phyloP scores from a whole-genome alignment of 495 filamentous ascomycete genomes.

The Aspergillus kassunensis region DNA sequence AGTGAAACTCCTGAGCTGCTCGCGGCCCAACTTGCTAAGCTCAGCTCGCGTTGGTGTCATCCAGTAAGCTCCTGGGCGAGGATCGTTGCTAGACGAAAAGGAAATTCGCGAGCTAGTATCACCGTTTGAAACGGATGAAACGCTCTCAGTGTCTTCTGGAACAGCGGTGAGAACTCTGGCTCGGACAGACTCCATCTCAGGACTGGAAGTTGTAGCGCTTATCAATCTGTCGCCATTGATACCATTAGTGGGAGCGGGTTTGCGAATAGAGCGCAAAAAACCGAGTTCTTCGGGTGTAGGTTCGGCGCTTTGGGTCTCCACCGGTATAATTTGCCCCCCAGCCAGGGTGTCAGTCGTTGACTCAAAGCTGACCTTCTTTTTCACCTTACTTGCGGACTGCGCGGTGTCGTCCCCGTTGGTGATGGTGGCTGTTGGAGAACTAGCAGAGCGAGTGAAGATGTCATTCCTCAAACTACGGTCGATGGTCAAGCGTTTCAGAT shows the following conservation, averaged over 20 bases:
- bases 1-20: conserved; percentile 64
- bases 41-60: conserved; percentile 71
- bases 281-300: conserved; percentile 64
- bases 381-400: conserved; percentile 46
- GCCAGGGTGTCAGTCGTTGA: conserved; percentile 43
- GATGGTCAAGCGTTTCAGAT: conserved; percentile 84
- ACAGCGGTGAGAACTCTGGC: conserved; percentile 78
- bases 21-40: conserved; percentile 66
- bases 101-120: conserved; percentile 29
- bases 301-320: conserved; percentile 46
- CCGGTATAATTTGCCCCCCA: conserved; percentile 42
- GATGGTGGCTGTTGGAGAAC: conserved; percentile 43
- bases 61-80: conserved; percentile 73
- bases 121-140: conserved; percentile 22
- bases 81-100: conserved; percentile 43
- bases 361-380: conserved; percentile 90
- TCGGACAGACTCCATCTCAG: conserved; percentile 69
- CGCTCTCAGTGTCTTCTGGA: conserved; percentile 56
- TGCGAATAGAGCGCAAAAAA: conserved; percentile 55
- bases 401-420: conserved; percentile 46
- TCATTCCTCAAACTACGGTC: conserved; percentile 78
- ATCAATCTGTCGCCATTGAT: conserved; percentile 42
- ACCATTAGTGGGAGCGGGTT: conserved; percentile 43
- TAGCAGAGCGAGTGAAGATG: conserved; percentile 53
- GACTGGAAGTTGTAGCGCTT: conserved; percentile 28